Evolutionary conservation across 768 basidiomycete species (phyloP).

Genomic region (Lentinula guzmanii): DNA sequence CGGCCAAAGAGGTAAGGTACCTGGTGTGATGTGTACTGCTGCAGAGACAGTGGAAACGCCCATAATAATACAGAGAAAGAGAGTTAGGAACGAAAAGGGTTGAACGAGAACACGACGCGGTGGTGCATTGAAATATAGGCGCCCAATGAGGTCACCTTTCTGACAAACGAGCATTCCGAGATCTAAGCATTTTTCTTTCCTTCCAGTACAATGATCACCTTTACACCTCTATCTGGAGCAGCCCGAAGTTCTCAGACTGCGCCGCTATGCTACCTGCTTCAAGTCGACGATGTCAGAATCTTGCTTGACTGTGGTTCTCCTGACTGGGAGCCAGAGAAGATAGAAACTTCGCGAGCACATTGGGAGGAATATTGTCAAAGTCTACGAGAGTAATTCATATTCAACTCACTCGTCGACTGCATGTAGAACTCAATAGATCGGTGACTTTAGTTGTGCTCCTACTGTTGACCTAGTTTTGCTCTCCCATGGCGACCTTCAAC

Average conservation of each 20-base stretch:
- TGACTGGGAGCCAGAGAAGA: constrained; percentile 69
- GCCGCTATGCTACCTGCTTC: constrained; percentile 80
- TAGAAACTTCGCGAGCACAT: constrained; percentile 21
- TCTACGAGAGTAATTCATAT: constrained; percentile 57
- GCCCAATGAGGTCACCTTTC: not conserved
- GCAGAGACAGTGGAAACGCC: constrained; percentile 49
- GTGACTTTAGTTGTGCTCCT: constrained; percentile 56
- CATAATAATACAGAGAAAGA: constrained; percentile 25
- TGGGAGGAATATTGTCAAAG: constrained; percentile 66
- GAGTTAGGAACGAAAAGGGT: constrained; percentile 7
- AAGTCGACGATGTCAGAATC: constrained; percentile 91
- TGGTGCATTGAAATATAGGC: not conserved
- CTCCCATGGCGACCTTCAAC: constrained; percentile 88
- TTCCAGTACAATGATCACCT: constrained; percentile 71
- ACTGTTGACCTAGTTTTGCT: constrained; percentile 86
- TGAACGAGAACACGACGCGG: not conserved
- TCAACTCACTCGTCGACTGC: not conserved
- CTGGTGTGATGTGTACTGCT: constrained; percentile 48
- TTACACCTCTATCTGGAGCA: constrained; percentile 85
- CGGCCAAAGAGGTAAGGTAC: constrained; percentile 16
- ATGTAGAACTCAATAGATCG: constrained; percentile 7
- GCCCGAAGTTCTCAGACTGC: constrained; percentile 59
- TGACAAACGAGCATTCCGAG: not conserved
- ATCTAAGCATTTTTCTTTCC: not conserved
- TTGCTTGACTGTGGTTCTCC: constrained; percentile 94